Base-by-base conservation (phyloP, 805 yeast genomes). In the Starmerella bombicola region DNA sequence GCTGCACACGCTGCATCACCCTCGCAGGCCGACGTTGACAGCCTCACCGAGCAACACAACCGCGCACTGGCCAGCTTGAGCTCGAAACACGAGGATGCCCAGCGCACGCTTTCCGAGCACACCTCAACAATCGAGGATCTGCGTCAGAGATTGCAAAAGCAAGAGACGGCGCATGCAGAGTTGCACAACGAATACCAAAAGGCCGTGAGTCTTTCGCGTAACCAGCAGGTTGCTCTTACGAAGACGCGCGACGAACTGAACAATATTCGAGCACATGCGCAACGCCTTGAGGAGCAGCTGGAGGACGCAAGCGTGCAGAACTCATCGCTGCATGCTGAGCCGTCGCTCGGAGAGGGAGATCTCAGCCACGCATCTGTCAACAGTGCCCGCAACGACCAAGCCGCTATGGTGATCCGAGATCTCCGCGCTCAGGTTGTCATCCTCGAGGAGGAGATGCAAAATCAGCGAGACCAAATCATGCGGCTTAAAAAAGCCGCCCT, bases 381-480 rank as follows among this genome's bases (percentile, higher is more conserved):
- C 35, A 33, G 41, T 15, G 24, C 30, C n/a, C 41, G 49, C 30
- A 48, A 43, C 32, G 57, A 80, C 34, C 84, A 79, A 48, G 80
- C 71, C 54, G 80, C 76, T 47, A 68, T 83, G 64, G 80, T 78
- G 60, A 70, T 84, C 33, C 76, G 80, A 52, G 94, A 84, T 52
- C 63, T 84, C 51, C 81, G 82, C 54, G 94, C 94, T 3, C 93
- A 83, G 56, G 65, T 84, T 49, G 79, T 71, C 53, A 80, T 84
- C 41, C 70, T 79, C 49, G 76, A 76, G 53, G 88, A 83, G 60
- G 95, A 84, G 60, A 70, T 93, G 49, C 91, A 84, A 55, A 80
- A 77, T 51, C 64, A 81, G 57, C 55, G 63, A 19, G 49, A 52
- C 13, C 48, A 44, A 30, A 45, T 55, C 17, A 38, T 47, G 38